Evolutionary conservation across 106 monocot genomes (phyloP), one percentile per base, ranked within the genome.

Genomic region (Chionographis japonica): DNA sequence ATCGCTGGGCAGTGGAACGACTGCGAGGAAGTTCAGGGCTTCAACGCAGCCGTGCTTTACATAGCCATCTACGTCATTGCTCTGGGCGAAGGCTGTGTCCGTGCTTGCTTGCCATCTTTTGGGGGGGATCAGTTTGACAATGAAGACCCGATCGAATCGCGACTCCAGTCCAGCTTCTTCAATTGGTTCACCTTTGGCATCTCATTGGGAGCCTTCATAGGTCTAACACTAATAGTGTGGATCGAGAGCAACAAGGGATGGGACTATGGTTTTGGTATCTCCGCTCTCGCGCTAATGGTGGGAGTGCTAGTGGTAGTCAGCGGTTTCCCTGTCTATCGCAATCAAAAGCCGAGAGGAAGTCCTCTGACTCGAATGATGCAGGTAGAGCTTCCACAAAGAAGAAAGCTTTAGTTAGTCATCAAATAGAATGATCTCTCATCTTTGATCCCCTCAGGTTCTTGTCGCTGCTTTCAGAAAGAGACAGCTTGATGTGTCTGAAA

Each of bases 141-240:
- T 36, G 76, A 85, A 8, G 85, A 88, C 59, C 85, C 79, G 17
- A 52, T 63, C 1, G 83, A 92, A 57, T 74, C 68, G 16, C 54
- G 53, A 39, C 79, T 58, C 3, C 74, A 85, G n/a, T 75, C 88
- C 35, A 88, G 92, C 72, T 92, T 78, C 66, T 92, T 92, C 62
- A 92, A 85, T 65, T 92, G 92, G 92, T 85, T 55, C 43, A 85
- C 85, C 10, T 85, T 88, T 54, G 66, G 78, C 27, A 80, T 92
- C 37, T 88, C 92, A 7, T 16, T 85, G 2, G 92, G 92, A 64
- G 71, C 63, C 16, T 76, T 83, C 12, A 42, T 37, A 4, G 88
- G 88, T 0, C 58, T 85, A 14, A 70, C 62, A 52, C 68, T 92
- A 40, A 59, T 92, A 14, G 92, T 92, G 10, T 92, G 88, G 88